Evolutionary conservation across 495 filamentous ascomycete species (phyloP).

Genomic region (Friedmanniomyces simplex): DNA sequence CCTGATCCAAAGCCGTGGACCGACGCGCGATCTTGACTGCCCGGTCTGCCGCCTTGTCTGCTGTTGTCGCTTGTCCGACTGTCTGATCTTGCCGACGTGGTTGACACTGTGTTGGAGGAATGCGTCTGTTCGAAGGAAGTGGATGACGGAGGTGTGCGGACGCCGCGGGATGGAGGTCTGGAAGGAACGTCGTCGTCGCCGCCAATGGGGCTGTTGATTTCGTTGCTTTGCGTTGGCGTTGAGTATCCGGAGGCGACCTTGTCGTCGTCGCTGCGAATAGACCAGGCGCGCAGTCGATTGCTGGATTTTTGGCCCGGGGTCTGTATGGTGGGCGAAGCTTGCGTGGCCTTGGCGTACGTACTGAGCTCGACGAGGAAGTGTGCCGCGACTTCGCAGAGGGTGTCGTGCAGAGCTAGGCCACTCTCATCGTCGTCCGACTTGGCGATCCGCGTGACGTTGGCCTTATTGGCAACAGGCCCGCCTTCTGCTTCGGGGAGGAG

Average conservation of each 20-base stretch:
- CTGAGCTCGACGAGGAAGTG: conserved; percentile 78
- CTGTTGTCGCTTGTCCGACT: conserved; percentile 8
- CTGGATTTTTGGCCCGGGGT: conserved; percentile 49
- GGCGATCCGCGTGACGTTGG: conserved; percentile 51
- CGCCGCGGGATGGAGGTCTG: background rate
- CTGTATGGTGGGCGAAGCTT: conserved; percentile 67
- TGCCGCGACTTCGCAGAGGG: conserved; percentile 86
- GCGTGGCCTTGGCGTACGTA: conserved; percentile 71
- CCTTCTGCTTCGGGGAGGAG: conserved; percentile 56
- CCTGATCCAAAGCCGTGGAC: conserved; percentile 74
- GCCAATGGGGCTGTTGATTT: conserved; percentile 6
- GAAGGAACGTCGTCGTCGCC: conserved; percentile 1
- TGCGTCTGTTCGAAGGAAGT: conserved; percentile 15
- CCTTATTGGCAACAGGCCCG: conserved; percentile 22
- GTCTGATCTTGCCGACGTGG: conserved; percentile 19
- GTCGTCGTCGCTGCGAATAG: conserved; percentile 11
- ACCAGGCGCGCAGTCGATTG: conserved; percentile 12
- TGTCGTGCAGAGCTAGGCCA: conserved; percentile 42
- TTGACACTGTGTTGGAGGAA: conserved; percentile 9
- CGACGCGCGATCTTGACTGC: conserved; percentile 69
- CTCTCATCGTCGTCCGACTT: conserved; percentile 72
- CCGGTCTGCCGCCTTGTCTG: conserved; percentile 31
- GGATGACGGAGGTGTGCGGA: conserved; percentile 7
- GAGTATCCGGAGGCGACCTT: background rate
- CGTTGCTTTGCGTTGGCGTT: conserved; percentile 9